Conservation (phyloP, 306 rosid genomes). For the Boehmeria nivea region DNA sequence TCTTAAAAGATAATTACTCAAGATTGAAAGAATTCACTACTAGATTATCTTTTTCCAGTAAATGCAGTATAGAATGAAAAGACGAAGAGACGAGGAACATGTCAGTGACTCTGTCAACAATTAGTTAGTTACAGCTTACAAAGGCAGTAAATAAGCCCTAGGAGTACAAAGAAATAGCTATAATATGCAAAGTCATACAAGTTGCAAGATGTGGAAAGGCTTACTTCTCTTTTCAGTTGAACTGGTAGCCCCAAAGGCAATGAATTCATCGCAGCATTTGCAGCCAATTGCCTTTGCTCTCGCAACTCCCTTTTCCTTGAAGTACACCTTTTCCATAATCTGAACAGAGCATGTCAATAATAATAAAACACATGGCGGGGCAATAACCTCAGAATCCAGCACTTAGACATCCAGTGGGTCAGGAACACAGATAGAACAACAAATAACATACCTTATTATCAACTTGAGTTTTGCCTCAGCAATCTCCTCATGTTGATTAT, state of each 20-base stretch:
- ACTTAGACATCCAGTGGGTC: background rate
- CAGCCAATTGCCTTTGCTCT: constrained; percentile 62
- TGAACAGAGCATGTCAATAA: constrained; percentile 26
- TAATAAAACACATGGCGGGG: constrained; percentile 13
- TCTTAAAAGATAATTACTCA: too few species aligned
- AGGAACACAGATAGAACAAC: background rate
- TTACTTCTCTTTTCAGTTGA: constrained; percentile 54
- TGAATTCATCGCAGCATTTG: constrained; percentile 67
- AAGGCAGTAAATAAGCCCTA: too few species aligned
- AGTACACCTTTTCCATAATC: constrained; percentile 81
- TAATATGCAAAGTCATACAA: constrained; percentile 13
- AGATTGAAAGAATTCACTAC: constrained; percentile 13
- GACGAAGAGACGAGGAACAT: constrained; percentile 1
- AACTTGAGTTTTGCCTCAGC: constrained; percentile 74
- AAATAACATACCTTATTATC: constrained; percentile 57
- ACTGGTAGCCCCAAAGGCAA: constrained; percentile 76
- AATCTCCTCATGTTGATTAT: constrained; percentile 52
- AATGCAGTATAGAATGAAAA: background rate
- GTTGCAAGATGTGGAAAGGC: constrained; percentile 25
- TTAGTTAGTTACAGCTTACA: background rate
- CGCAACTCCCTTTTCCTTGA: constrained; percentile 56
- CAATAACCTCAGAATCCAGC: constrained; percentile 8
- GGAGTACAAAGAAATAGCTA: constrained; percentile 7
- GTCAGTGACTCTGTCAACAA: background rate
- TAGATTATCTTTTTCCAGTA: background rate